phyloP scores from a whole-genome alignment of 2,329 filamentous ascomycete species.

The Alternaria sp. region DNA sequence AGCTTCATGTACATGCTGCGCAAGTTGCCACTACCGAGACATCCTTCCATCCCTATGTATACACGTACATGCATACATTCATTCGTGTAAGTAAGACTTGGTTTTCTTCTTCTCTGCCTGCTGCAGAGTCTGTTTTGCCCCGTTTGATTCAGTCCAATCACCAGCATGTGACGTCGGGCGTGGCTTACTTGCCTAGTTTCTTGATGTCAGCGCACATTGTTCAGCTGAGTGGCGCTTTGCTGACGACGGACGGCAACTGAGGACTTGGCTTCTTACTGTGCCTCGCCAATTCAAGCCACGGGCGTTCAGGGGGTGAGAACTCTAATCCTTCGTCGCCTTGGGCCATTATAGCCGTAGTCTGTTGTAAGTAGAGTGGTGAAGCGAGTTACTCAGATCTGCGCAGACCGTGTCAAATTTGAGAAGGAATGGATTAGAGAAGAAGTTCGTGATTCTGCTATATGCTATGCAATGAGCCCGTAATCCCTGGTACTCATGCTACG shows the following conservation, averaged over 20 bases:
- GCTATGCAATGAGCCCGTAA: slow-evolving; percentile 4
- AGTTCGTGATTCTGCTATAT: slow-evolving; percentile 8
- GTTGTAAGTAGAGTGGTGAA: background rate
- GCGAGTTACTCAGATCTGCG: background rate
- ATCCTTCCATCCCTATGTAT: background rate
- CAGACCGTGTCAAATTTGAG: background rate
- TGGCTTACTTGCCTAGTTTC: background rate
- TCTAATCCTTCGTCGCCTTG: background rate
- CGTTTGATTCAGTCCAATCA: background rate
- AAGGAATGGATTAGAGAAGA: background rate
- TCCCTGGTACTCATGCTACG: slow-evolving; percentile 1
- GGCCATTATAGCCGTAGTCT: background rate
- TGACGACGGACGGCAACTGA: background rate
- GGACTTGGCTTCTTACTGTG: background rate
- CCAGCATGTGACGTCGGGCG: background rate
- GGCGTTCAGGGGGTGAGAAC: background rate
- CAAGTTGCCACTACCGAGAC: background rate
- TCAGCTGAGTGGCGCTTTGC: background rate
- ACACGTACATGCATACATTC: background rate
- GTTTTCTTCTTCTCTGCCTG: background rate
- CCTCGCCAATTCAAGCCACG: background rate
- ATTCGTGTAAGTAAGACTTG: background rate
- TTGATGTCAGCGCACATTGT: background rate
- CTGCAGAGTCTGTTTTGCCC: background rate
- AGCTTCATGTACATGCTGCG: background rate